phyloP scores from a whole-genome alignment of 768 basidiomycete species.

The Postia placenta region DNA sequence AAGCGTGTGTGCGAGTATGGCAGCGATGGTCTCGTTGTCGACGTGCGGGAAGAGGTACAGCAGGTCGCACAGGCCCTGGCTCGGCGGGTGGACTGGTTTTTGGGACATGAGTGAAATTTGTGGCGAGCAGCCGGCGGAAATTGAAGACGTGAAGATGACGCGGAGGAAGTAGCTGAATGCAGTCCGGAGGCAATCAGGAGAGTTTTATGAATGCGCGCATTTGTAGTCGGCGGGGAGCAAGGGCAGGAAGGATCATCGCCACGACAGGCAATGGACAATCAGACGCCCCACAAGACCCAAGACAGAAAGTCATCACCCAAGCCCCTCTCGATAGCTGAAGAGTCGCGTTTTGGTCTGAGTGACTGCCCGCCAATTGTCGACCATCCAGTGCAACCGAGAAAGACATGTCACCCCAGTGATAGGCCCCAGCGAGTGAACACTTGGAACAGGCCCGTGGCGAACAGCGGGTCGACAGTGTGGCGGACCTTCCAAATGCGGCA shows the following conservation, averaged over 20 bases:
- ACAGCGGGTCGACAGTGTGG: not conserved
- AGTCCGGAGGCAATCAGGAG: not conserved
- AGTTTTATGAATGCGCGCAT: not conserved
- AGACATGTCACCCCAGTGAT: not conserved
- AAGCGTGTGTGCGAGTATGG: slow-evolving; percentile 20
- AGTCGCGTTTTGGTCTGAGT: not conserved
- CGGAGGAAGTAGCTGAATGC: not conserved
- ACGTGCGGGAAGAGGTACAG: slow-evolving; percentile 20
- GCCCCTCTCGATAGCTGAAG: not conserved
- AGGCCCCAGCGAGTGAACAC: not conserved
- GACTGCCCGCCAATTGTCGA: not conserved
- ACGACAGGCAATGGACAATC: not conserved
- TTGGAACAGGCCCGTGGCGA: not conserved
- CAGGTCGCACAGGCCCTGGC: slow-evolving; percentile 13
- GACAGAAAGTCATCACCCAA: not conserved
- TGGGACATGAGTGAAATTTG: slow-evolving; percentile 1
- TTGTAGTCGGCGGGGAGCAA: not conserved
- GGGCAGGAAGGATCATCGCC: not conserved
- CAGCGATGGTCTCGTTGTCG: slow-evolving; percentile 17
- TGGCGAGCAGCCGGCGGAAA: not conserved
- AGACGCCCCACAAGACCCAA: not conserved
- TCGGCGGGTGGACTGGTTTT: slow-evolving; percentile 11
- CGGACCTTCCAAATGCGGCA: slow-evolving; percentile 7
- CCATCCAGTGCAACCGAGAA: not conserved
- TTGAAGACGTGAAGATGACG: not conserved